Evolutionary conservation across 2,329 filamentous ascomycete genomes (phyloP).

Genomic region (Nemania bipapillata): DNA sequence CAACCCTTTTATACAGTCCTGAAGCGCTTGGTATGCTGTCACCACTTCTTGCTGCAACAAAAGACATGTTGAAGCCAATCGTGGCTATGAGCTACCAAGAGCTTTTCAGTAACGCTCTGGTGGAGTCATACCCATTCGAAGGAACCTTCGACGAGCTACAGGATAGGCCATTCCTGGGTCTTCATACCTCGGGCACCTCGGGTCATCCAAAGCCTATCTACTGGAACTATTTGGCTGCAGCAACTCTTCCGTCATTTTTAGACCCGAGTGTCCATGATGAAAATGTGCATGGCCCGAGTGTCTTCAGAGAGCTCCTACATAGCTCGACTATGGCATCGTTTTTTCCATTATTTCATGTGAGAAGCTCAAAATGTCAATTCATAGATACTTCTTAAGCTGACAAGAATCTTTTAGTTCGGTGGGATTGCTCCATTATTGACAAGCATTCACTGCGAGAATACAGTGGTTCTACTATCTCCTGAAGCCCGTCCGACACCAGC

Average conservation of each 20-base stretch:
- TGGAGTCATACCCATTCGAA: conserved; percentile 20
- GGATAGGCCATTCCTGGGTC: conserved; percentile 31
- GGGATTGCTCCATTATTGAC: conserved; percentile 26
- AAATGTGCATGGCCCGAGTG: not conserved
- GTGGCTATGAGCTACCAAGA: too few relatives aligned
- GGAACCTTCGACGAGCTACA: conserved; percentile 32
- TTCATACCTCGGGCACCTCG: conserved; percentile 43
- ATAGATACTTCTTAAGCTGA: too few relatives aligned
- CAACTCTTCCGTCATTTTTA: conserved; percentile 14
- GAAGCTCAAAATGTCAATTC: too few relatives aligned
- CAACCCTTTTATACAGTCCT: not conserved
- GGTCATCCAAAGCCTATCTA: conserved; percentile 44
- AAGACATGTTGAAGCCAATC: too few relatives aligned
- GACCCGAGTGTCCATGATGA: not conserved
- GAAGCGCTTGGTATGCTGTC: too few relatives aligned
- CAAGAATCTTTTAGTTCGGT: conserved; percentile 23
- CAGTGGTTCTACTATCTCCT: conserved; percentile 30
- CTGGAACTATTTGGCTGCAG: conserved; percentile 32
- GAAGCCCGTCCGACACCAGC: conserved; percentile 33
- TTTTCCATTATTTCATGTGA: conserved; percentile 36
- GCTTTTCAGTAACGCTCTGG: conserved; percentile 26
- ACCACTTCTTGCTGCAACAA: too few relatives aligned
- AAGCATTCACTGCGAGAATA: conserved; percentile 24
- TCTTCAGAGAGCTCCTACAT: conserved; percentile 10
- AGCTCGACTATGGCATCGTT: conserved; percentile 6